Base-by-base conservation (phyloP, 345 rosid species). In the Hevea brasiliensis region DNA sequence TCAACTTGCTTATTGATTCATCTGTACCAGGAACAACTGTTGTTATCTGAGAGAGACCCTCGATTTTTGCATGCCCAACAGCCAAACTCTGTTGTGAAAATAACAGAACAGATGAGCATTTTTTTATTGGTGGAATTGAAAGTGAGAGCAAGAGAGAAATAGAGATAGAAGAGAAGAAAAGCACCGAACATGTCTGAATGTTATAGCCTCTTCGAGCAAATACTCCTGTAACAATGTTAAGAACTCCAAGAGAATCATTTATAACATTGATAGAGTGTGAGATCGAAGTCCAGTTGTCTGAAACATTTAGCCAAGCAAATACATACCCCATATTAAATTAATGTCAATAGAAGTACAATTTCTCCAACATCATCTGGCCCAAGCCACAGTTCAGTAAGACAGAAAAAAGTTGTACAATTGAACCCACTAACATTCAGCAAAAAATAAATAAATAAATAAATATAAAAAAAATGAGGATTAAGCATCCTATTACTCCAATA, bases 151-250 rank as follows among this genome's bases (percentile, higher is more conserved):
- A 64, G 29, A 21, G 23, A 71, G 53, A n/a, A n/a, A n/a, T n/a
- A 75, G 32, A 74, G 42, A 73, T 7, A 44, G 53, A 72, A 48
- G 15, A 63, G 18, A n/a, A n/a, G n/a, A n/a, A n/a, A 20, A 20
- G 35, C 24, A 35, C 68, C n/a, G 45, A 70, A 48, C 64, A 37
- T 68, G 81, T 98, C 97, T 95, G 99, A 80, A 95, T 89, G 68
- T 88, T 91, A 80, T 95, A 91, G 61, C 96, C 97, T 82, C 94
- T 85, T 77, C 93, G 85, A 77, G 99, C 84, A 48, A 95, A 85
- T 63, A 89, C 91, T 64, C 97, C 98, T 0, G 98, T 88, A 12
- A 92, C 72, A 42, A 86, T 81, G 79, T 95, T 95, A 60, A 95
- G 92, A 77, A 95, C 99, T 80, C 99, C 97, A 55, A 97, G 96